Evolutionary conservation across 1,284 basidiomycete species (phyloP).

Genomic region (Pseudomicrostroma phylloplanum): DNA sequence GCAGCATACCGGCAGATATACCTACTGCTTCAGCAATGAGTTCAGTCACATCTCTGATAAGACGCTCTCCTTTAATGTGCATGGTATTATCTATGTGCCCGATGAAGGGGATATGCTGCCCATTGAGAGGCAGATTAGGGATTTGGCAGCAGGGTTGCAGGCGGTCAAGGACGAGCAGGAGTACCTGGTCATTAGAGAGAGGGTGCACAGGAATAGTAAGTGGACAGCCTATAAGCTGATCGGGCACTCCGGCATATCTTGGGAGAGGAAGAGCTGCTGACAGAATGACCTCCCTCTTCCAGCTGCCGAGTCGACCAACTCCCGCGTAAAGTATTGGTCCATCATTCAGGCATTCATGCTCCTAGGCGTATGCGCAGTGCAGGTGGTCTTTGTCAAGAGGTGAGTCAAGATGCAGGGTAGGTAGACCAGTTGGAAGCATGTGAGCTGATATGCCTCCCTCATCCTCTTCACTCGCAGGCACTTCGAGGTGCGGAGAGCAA

Average conservation of each 20-base stretch:
- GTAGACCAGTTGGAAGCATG: not conserved
- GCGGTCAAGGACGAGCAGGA: conserved; percentile 98
- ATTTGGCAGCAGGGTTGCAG: conserved; percentile 74
- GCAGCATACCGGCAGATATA: conserved; percentile 74
- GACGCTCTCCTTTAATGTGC: conserved; percentile 96
- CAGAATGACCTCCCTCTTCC: conserved; percentile 10
- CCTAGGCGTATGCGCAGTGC: conserved; percentile 86
- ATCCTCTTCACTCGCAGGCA: conserved; percentile 14
- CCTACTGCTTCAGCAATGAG: conserved; percentile 97
- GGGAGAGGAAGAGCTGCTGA: conserved; percentile 8
- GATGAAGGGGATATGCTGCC: conserved; percentile 70
- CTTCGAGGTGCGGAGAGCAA: conserved; percentile 35
- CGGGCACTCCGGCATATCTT: not conserved
- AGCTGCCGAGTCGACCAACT: conserved; percentile 61
- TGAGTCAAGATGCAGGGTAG: conserved; percentile 6
- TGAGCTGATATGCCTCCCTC: not conserved
- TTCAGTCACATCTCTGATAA: conserved; percentile 94
- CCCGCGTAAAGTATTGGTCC: conserved; percentile 98
- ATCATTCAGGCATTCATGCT: conserved; percentile 81
- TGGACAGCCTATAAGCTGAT: conserved; percentile 7
- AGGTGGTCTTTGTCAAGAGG: conserved; percentile 92
- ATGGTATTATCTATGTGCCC: conserved; percentile 86
- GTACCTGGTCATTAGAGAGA: conserved; percentile 91
- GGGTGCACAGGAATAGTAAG: conserved; percentile 77
- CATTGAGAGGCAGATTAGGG: conserved; percentile 89